A percentile compares a stretch with the other conserved stretches of the same genome.
Evolutionary conservation across 495 filamentous ascomycete species (phyloP).

Genomic region (Chaetomidium leptoderma): DNA sequence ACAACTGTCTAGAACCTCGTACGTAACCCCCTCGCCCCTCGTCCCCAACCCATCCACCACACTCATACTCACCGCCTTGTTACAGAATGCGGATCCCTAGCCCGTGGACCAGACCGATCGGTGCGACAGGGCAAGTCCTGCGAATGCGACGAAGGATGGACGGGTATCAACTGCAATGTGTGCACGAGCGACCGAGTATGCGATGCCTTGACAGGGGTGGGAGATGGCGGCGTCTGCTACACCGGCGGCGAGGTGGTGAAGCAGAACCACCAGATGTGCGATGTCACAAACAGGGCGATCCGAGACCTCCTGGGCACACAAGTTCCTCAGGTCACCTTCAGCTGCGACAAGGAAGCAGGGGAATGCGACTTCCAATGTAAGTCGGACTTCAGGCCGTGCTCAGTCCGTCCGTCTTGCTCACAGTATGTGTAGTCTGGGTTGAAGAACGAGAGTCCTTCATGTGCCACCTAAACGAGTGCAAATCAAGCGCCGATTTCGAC

Average conservation of each 20-base stretch:
- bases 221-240: slow-evolving; percentile 81
- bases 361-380: slow-evolving; percentile 91
- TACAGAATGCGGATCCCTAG: slow-evolving; percentile 78
- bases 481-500: slow-evolving; percentile 62
- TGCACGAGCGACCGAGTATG: slow-evolving; percentile 80
- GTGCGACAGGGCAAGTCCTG: slow-evolving; percentile 65
- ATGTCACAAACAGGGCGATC: slow-evolving; percentile 93
- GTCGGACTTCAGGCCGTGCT: slow-evolving; percentile 22
- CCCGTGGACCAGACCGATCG: slow-evolving; percentile 68
- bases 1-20: slow-evolving; percentile 81
- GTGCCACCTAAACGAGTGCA: slow-evolving; percentile 78
- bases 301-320: slow-evolving; percentile 74
- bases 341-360: slow-evolving; percentile 66
- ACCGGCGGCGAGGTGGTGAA: slow-evolving; percentile 84
- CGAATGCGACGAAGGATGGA: slow-evolving; percentile 90
- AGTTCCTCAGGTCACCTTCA: slow-evolving; percentile 90
- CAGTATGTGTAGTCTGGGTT: slow-evolving; percentile 76
- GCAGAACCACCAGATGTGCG: slow-evolving; percentile 95
- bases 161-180: slow-evolving; percentile 98
- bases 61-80: slow-evolving; percentile 14
- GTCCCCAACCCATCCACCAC: neutral
- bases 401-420: slow-evolving; percentile 34
- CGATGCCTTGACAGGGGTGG: slow-evolving; percentile 73
- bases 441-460: slow-evolving; percentile 93
- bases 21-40: slow-evolving; percentile 24